Percentiles rank a stretch among this genome's conserved stretches.
These are phyloP conservation scores for Candolleomyces aberdarensis DNA, from an alignment of 768 basidiomycete species.

Conservation along the genomic window DNA sequence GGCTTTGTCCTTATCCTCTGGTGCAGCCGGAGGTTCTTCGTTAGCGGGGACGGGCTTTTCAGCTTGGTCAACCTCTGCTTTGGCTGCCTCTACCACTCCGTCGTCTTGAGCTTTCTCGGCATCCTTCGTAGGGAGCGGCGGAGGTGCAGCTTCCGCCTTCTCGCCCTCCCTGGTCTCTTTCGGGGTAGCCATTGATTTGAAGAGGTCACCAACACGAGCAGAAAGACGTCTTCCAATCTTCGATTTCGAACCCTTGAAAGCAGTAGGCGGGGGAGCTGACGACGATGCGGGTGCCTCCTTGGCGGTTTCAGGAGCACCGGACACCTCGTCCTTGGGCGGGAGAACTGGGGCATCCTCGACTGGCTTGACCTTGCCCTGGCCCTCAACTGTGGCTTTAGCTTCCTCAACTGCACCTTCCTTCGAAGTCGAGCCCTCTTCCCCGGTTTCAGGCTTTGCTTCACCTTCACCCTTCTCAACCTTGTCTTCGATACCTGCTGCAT, in stretches of 20 bases:
- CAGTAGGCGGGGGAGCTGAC: background rate
- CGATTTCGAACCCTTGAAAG: background rate
- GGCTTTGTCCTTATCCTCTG: too few species aligned
- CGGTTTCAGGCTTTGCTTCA: too few species aligned
- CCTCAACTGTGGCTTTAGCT: too few species aligned
- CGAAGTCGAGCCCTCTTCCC: too few species aligned
- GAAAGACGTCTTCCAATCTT: constrained; percentile 7
- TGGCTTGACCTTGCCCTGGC: too few species aligned
- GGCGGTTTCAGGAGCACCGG: background rate
- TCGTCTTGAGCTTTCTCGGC: too few species aligned
- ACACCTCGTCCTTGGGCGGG: background rate
- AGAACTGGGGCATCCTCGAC: background rate
- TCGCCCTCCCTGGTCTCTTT: background rate
- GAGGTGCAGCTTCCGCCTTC: background rate
- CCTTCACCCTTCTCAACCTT: background rate
- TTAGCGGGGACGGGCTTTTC: too few species aligned
- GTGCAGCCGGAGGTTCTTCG: too few species aligned
- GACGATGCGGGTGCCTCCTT: background rate
- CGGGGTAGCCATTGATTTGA: background rate
- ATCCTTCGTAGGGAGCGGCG: too few species aligned
- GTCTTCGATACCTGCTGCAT: background rate
- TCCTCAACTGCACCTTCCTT: too few species aligned
- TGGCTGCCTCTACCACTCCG: too few species aligned
- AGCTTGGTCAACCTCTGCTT: too few species aligned
- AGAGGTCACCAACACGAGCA: constrained; percentile 6